Base-by-base conservation (phyloP, 2,329 filamentous ascomycete genomes). In the Claviceps sp. region DNA sequence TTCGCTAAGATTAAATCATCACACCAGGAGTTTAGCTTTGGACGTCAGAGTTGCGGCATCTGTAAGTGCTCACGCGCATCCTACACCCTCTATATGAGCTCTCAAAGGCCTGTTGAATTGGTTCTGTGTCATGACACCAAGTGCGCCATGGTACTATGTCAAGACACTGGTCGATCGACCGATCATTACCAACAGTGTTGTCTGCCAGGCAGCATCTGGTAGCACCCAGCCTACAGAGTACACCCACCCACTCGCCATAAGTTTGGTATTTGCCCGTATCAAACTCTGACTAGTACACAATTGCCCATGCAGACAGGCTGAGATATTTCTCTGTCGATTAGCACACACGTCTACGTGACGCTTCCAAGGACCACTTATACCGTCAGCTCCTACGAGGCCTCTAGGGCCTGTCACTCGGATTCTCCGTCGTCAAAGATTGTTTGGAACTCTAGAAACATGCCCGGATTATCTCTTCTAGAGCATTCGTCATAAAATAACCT, bases 341-440 rank as follows among this genome's bases (percentile, higher is more conserved):
- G 2, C 6, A 9, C 40, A 40, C 42, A 52, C n/a, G 34, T 16
- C 6, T 52, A 52, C 51, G 51, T 52, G 47, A 52, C 51, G 40
- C 49, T 9, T 9, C 3, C 29, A 36, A 45, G 29, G 23, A 16
- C 5, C 16, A 13, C 13, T n/a, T 26, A 40, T 14, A 47, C 43
- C 29, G 29, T 34, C 29, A 34, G 9, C 29, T 34, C 9, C 29
- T 5, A 17, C 50, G 14, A 45, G 36, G 43, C 16, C 9, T 8
- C 3, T n/a, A 13, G 26, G 50, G 45, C 34, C 20, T 16, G 40
- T 17, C 36, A 39, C 39, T 14, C 45, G 26, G 23, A 17, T 13
- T 29, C 26, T 2, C 14, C 23, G 16, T 20, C 36, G 51, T 22
- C 37, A 23, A 16, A 44, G 43, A 44, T 47, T 23, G 29, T 45